Percentiles rank a stretch among this genome's conserved stretches.
Conservation (phyloP, 805 yeast species). For the Wickerhamomyces ciferrii region DNA sequence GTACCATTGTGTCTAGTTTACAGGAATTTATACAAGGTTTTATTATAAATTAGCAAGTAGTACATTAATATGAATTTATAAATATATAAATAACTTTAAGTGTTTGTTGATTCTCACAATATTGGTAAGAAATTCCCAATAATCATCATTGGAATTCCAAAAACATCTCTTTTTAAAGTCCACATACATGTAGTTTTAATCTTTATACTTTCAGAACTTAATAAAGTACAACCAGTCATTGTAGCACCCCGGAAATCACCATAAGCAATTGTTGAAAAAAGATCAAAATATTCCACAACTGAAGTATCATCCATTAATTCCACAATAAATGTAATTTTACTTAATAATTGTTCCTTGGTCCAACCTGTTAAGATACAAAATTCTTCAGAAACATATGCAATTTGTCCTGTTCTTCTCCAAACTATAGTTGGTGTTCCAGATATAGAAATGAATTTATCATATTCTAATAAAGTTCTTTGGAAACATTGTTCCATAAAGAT, state of each 20-base stretch:
- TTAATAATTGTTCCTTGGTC: slow-evolving; percentile 64
- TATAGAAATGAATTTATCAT: slow-evolving; percentile 75
- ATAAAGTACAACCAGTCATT: slow-evolving; percentile 80
- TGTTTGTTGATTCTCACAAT: slow-evolving; percentile 25
- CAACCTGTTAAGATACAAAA: slow-evolving; percentile 90
- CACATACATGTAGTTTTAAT: slow-evolving; percentile 81
- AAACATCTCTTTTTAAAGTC: slow-evolving; percentile 92
- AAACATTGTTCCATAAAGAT: slow-evolving; percentile 96
- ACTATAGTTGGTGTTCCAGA: slow-evolving; percentile 93
- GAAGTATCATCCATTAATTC: slow-evolving; percentile 85
- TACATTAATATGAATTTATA: too few relatives aligned
- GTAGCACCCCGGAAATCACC: slow-evolving; percentile 87
- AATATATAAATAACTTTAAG: too few relatives aligned
- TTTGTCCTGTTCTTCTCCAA: slow-evolving; percentile 95
- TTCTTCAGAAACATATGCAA: slow-evolving; percentile 93
- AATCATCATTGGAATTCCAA: slow-evolving; percentile 96
- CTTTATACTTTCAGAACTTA: slow-evolving; percentile 49
- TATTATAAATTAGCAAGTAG: too few relatives aligned
- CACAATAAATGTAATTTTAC: slow-evolving; percentile 63
- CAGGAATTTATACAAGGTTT: too few relatives aligned
- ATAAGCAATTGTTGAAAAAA: slow-evolving; percentile 80
- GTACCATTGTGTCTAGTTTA: too few relatives aligned
- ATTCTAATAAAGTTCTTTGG: slow-evolving; percentile 86
- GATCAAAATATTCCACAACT: slow-evolving; percentile 81
- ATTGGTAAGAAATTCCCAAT: slow-evolving; percentile 91